Base-by-base conservation (phyloP, 2,329 filamentous ascomycete species). In the Claviceps sp. region DNA sequence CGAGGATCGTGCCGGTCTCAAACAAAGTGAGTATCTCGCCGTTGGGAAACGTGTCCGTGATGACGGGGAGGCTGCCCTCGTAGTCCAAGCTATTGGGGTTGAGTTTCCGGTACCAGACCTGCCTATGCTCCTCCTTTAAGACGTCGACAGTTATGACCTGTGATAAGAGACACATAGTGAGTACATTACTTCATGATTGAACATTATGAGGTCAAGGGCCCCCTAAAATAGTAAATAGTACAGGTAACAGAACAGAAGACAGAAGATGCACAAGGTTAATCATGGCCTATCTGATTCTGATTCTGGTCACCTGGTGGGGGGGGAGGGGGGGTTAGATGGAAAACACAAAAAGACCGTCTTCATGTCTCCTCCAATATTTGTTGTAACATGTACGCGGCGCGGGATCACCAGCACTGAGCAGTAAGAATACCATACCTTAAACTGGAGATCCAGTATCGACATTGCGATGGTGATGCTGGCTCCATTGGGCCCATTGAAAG, bases 391-490 rank as follows among this genome's bases (percentile, higher is more conserved):
- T 2, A 8, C 7, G 7, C 7, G 26, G 26, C 7, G 7, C 26
- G n/a, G n/a, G n/a, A n/a, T n/a, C n/a, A n/a, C n/a, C n/a, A n/a
- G n/a, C n/a, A n/a, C n/a, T n/a, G n/a, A n/a, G n/a, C n/a, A n/a
- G 11, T 4, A 11, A 45, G 18, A 18, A 14, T 9, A 34, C n/a
- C 53, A 43, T 49, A 82, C 78, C 69, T 89, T 82, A 72, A 95
- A 95, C n/a, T 84, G 79, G 42, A 94, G 71, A 58, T 84, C 84
- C 4, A 95, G 76, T 70, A 95, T 89, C 70, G 94, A 88, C 16
- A 96, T 72, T 9, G 87, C 77, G 58, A 95, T 94, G 52, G 87
- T 89, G 55, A 88, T 79, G 67, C 95, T 95, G 75, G 93, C 85
- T 56, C 89, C 89, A 69, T 95, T 95, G 45, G 90, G 88, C 49